Conservation (phyloP, 2,329 filamentous ascomycete species). For the Tolypocladium cylindrosporum region DNA sequence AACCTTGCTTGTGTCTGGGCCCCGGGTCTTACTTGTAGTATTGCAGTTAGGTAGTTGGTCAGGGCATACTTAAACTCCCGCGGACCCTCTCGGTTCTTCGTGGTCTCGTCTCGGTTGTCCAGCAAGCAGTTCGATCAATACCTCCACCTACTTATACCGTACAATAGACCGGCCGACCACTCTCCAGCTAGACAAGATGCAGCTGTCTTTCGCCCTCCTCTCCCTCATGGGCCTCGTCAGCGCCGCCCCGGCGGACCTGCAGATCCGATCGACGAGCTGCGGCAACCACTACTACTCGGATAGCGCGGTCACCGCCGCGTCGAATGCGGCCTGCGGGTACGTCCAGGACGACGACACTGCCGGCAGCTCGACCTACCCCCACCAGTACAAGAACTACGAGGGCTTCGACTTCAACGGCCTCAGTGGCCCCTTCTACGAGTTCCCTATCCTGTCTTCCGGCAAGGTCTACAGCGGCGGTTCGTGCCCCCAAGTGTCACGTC, state of each 20-base stretch:
- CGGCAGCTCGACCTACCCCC: constrained; percentile 25
- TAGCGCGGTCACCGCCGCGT: constrained; percentile 16
- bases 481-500: constrained; percentile 4
- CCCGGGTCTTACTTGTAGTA: not conserved
- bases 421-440: constrained; percentile 27
- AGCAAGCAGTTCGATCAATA: not conserved
- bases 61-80: not conserved
- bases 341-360: constrained; percentile 11
- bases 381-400: constrained; percentile 28
- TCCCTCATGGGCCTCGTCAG: constrained; percentile 16
- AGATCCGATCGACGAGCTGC: constrained; percentile 16
- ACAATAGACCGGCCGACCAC: not conserved
- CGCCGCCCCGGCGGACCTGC: constrained; percentile 14
- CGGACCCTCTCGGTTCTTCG: not conserved
- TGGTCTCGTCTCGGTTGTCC: not conserved
- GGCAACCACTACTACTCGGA: constrained; percentile 19
- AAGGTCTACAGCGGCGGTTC: constrained; percentile 23
- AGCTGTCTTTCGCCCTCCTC: constrained; percentile 15
- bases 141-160: too few species aligned
- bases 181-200: constrained; percentile 11
- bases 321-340: constrained; percentile 14
- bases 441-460: constrained; percentile 22
- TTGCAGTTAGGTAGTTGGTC: not conserved
- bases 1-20: not conserved
- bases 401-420: constrained; percentile 22